Percentiles rank a stretch among this genome's conserved stretches.
phyloP scores from a whole-genome alignment of 208 protist genomes.

The Lotmaria passim region DNA sequence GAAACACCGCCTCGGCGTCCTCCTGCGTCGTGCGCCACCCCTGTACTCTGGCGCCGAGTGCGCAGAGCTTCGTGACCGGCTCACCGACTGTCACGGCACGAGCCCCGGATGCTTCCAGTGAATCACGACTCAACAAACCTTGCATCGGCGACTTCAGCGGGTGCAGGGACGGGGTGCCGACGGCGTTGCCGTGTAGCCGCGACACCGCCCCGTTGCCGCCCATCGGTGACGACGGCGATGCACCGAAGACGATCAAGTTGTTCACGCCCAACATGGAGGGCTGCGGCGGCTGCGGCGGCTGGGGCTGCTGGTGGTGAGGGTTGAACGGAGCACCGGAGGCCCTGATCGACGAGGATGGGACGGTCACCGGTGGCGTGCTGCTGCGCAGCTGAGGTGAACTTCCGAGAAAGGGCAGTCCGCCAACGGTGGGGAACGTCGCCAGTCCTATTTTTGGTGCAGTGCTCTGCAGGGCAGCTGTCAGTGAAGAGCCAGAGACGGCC shows the following conservation, averaged over 20 bases:
- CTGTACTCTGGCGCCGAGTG: conserved; percentile 69
- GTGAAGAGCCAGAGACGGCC: background rate
- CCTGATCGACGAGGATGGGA: background rate
- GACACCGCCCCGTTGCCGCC: background rate
- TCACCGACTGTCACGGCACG: conserved; percentile 49
- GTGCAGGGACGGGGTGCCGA: conserved; percentile 2
- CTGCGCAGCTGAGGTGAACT: conserved; percentile 13
- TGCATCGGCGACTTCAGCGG: conserved; percentile 28
- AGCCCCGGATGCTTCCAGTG: conserved; percentile 8
- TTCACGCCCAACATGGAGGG: conserved; percentile 14
- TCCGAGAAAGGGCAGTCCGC: background rate
- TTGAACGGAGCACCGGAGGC: too few species aligned
- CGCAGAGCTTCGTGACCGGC: conserved; percentile 47
- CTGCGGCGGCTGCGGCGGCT: background rate
- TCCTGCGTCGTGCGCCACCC: conserved; percentile 85
- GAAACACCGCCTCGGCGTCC: conserved; percentile 74
- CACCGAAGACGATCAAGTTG: conserved; percentile 7
- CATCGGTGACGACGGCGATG: conserved; percentile 7
- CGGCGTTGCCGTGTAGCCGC: background rate
- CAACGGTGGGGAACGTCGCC: conserved; percentile 2
- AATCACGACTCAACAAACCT: conserved; percentile 28
- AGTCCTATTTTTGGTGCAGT: background rate
- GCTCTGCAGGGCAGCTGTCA: background rate
- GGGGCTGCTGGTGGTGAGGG: background rate
- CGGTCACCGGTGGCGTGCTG: conserved; percentile 1